Evolutionary conservation across 371 early-diverging fungal genomes (phyloP), one percentile per base, ranked within the genome.

Genomic region (Apophysomyces variabilis): DNA sequence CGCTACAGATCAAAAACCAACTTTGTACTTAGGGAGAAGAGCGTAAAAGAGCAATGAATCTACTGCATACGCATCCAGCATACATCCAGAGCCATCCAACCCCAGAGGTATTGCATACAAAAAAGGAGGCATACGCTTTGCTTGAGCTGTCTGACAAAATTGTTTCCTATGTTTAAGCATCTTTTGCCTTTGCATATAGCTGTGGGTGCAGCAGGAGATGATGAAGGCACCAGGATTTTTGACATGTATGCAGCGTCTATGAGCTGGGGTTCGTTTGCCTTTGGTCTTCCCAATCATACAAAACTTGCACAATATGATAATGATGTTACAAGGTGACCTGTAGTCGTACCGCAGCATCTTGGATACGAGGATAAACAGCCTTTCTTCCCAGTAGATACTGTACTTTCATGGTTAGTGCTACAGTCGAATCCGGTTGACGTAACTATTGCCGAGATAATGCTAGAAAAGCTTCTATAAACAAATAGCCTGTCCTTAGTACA

Each of bases 1-100:
- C 59, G 36, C 44, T 26, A 13, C 16, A 32, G 14, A 8, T 16
- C 62, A 38, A 13, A 57, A 18, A n/a, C 16, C 8, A 45, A 21
- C 21, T 21, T 3, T 16, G 1, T 7, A 5, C 41, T 57, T 57
- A 72, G 61, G 72, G 67, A 2, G 62, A 70, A 11, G 73, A 69
- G 39, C 78, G 78, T 62, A 64, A 65, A 16, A 39, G 45, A 21
- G 66, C 44, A n/a, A 67, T 70, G 2, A 61, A 39, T 32, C 54
- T 60, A 43, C 61, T 78, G 39, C 54, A 70, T 16, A 32, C 72
- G 13, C 73, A 78, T 38, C 58, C 68, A 26, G 13, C 11, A 7
- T 75, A 72, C 36, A 70, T 75, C 65, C 50, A 62, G 1, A 73
- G 69, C 47, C 78, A 78, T 41, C 78, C 78, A 38, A 78, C 78